These are phyloP conservation scores for Cercis canadensis DNA, from an alignment of 306 rosid species.

Conservation along the genomic window DNA sequence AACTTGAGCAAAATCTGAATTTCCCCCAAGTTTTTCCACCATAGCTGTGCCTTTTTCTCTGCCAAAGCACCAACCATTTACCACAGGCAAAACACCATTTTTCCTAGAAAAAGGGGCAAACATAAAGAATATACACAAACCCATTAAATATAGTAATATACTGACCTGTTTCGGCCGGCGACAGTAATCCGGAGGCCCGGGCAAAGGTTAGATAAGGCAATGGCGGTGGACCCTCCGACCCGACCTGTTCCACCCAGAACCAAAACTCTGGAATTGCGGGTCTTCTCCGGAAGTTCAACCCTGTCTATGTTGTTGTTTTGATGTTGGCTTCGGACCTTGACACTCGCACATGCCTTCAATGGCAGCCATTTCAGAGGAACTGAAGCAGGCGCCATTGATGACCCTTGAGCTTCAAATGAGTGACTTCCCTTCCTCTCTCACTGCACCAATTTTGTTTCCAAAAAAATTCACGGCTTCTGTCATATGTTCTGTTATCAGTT, in stretches of 20 bases:
- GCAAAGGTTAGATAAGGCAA: slow-evolving; percentile 73
- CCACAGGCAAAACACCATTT: not conserved
- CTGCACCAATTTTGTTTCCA: too few species aligned
- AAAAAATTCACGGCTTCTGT: too few species aligned
- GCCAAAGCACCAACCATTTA: slow-evolving; percentile 28
- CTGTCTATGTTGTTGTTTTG: slow-evolving; percentile 7
- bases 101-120: not conserved
- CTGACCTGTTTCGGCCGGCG: slow-evolving; percentile 84
- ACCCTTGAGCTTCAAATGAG: not conserved
- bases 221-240: slow-evolving; percentile 92
- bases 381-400: slow-evolving; percentile 48
- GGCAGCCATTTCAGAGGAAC: slow-evolving; percentile 40
- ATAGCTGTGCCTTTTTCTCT: slow-evolving; percentile 78
- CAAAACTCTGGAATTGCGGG: slow-evolving; percentile 66
- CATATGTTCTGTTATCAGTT: too few species aligned
- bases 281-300: slow-evolving; percentile 60
- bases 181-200: slow-evolving; percentile 68
- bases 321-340: not conserved
- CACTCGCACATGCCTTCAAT: not conserved
- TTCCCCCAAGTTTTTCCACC: slow-evolving; percentile 67
- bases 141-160: not conserved
- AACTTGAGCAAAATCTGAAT: slow-evolving; percentile 67
- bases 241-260: slow-evolving; percentile 97
- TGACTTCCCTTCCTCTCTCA: not conserved
- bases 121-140: not conserved